Conservation (phyloP, 2,329 filamentous ascomycete species). For the Paramyrothecium sp. region DNA sequence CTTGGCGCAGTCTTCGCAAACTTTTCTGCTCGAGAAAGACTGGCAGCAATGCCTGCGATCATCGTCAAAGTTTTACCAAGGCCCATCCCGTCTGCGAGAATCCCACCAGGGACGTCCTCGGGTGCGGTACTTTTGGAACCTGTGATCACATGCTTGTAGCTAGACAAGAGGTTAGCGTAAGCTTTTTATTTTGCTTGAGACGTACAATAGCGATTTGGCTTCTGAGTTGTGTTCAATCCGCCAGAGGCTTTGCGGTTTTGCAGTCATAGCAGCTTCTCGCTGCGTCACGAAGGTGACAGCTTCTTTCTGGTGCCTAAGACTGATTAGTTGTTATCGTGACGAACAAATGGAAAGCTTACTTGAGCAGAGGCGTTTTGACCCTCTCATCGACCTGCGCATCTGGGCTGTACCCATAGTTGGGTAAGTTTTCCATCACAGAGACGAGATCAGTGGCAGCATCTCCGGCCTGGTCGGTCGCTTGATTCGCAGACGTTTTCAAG, state of each 20-base stretch:
- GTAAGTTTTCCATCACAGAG: background rate
- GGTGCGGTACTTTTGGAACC: background rate
- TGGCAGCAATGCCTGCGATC: background rate
- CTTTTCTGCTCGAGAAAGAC: background rate
- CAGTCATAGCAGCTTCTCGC: background rate
- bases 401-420: background rate
- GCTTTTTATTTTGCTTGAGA: too few relatives aligned
- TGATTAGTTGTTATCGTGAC: background rate
- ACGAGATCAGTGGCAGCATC: background rate
- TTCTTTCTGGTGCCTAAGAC: background rate
- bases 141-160: background rate
- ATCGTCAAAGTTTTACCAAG: constrained; percentile 1
- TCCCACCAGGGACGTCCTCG: background rate
- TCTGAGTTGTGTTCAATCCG: background rate
- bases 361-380: background rate
- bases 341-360: background rate
- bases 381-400: background rate
- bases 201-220: background rate
- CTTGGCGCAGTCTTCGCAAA: background rate
- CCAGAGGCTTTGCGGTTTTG: background rate
- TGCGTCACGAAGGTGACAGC: background rate
- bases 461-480: background rate
- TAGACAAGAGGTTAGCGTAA: background rate
- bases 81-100: constrained; percentile 1
- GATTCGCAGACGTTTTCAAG: background rate